Conservation (phyloP, 805 yeast species). For the Saccharomycopsis olivae region DNA sequence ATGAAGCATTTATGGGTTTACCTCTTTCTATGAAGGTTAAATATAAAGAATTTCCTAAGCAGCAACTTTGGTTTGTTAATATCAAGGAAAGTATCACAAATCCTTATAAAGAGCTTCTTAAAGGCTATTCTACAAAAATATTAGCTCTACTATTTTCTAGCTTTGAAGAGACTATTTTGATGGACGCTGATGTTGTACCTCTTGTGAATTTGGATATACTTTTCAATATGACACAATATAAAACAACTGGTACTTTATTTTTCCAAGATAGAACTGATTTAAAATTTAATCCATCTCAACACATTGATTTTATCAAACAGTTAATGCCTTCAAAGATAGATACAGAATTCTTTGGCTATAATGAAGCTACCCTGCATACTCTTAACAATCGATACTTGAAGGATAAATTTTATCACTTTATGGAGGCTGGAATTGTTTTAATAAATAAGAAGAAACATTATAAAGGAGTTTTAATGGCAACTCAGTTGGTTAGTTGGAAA, state of each 20-base stretch:
- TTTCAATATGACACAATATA: slow-evolving; percentile 30
- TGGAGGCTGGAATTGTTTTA: slow-evolving; percentile 40
- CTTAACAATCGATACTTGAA: slow-evolving; percentile 33
- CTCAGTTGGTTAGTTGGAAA: slow-evolving; percentile 30
- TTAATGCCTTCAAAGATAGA: slow-evolving; percentile 35
- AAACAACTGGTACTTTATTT: slow-evolving; percentile 29
- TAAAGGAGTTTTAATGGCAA: slow-evolving; percentile 34
- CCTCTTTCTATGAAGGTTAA: neutral
- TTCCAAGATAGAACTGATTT: slow-evolving; percentile 40
- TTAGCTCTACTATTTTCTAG: slow-evolving; percentile 36
- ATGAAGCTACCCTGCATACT: slow-evolving; percentile 27
- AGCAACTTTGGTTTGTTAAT: slow-evolving; percentile 26
- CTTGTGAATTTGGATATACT: slow-evolving; percentile 28
- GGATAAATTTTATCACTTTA: slow-evolving; percentile 30
- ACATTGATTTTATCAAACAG: slow-evolving; percentile 32
- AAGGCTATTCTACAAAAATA: slow-evolving; percentile 31
- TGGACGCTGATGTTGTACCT: slow-evolving; percentile 44
- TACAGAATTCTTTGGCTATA: slow-evolving; percentile 23
- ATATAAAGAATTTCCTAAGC: slow-evolving; percentile 19
- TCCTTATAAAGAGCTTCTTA: slow-evolving; percentile 21
- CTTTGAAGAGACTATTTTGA: slow-evolving; percentile 36
- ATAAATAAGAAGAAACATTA: slow-evolving; percentile 33
- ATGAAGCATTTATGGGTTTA: neutral
- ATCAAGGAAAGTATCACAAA: slow-evolving; percentile 6
- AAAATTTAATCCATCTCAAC: slow-evolving; percentile 37